Conservation (phyloP, 805 yeast species). For the Candida maesae region DNA sequence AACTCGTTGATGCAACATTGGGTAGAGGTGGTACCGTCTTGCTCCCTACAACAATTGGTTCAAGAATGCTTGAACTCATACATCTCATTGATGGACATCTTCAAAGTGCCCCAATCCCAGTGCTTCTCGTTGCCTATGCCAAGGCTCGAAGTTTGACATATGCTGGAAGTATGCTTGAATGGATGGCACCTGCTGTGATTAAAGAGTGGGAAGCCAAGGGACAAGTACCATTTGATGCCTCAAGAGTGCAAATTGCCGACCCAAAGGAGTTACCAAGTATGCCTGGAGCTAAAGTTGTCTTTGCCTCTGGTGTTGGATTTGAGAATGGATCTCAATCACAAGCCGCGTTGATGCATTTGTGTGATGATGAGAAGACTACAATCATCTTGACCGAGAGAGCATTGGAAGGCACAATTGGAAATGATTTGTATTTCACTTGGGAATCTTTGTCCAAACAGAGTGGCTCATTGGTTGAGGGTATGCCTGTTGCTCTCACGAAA, state of each 20-base stretch:
- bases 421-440: conserved; percentile 54
- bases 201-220: conserved; percentile 78
- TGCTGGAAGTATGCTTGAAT: conserved; percentile 88
- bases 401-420: conserved; percentile 43
- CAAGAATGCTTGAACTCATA: conserved; percentile 76
- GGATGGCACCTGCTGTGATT: conserved; percentile 90
- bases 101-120: conserved; percentile 49
- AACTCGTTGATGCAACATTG: conserved; percentile 59
- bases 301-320: conserved; percentile 67
- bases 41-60: conserved; percentile 76
- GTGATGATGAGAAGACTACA: conserved; percentile 63
- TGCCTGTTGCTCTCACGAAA: conserved; percentile 51
- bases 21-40: conserved; percentile 77
- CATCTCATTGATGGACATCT: conserved; percentile 69
- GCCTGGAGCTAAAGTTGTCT: conserved; percentile 73
- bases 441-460: conserved; percentile 26
- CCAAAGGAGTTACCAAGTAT: conserved; percentile 51
- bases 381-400: conserved; percentile 72
- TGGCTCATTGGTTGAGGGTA: conserved; percentile 54
- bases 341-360: conserved; percentile 48
- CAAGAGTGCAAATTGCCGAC: conserved; percentile 53
- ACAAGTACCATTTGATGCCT: conserved; percentile 74
- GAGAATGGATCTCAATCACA: conserved; percentile 61
- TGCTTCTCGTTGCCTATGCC: conserved; percentile 70
- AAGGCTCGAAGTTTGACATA: conserved; percentile 75